Base-by-base conservation (phyloP, 129 eudicot genomes). In the Tanacetum coccineum region DNA sequence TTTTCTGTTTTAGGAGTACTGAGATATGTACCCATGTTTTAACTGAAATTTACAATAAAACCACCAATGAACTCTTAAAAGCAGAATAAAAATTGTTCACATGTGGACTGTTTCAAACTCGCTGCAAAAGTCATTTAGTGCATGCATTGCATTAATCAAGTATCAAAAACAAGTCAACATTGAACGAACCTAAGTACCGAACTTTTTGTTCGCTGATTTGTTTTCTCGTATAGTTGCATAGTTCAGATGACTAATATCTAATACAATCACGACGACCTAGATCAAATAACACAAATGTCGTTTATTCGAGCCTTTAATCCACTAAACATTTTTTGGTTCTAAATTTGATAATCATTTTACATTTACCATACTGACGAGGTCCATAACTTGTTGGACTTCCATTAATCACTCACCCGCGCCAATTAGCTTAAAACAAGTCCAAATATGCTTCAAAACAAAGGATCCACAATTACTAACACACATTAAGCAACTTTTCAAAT, bases 1-100 rank as follows among this genome's bases (percentile, higher is more conserved):
- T 89, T 94, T 49, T 94, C 99, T 18, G 96, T 94, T 71, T 94
- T 94, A 13, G 99, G 99, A 71, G 90, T 78, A 52, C 99, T 89
- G 62, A 94, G 88, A 68, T 94, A 94, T 81, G 91, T 79, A 60
- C 99, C 99, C 99, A 94, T 89, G 73, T 60, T 78, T 70, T 77
- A 82, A 13, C 95, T 84, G 89, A 51, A 76, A 78, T 52, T 36
- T 6, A 62, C 46, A 71, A 30, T 32, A 71, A 71, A 70, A 59
- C n/a, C 13, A 59, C 66, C 50, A 15, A 15, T 59, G 10, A 70
- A 47, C 22, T 45, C 30, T 25, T 57, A 9, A 70, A 55, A 57
- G 54, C 26, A 67, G 8, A 42, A 57, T 2, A 19, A 39, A 67
- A 15, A 21, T 4, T 13, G 21, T 4, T 30, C 6, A 42, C 28